Base-by-base conservation (phyloP, 23 red algal genomes). In the Cyanidium caldarium region DNA sequence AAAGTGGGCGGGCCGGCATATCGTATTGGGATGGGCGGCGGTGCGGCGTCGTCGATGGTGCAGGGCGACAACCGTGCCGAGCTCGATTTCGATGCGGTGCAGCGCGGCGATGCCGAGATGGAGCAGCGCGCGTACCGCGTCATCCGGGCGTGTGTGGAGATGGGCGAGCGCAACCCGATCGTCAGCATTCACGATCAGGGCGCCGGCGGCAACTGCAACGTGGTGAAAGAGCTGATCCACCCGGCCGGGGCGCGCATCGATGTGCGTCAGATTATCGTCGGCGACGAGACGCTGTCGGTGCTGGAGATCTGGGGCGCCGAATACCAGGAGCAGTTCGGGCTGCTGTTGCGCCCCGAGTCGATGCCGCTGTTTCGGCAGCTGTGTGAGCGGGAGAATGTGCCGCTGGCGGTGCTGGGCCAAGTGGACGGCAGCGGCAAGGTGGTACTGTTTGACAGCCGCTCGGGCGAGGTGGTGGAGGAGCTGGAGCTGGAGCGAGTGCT, bases 141-240 rank as follows among this genome's bases (percentile, higher is more conserved):
- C 31, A 44, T 98, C 38, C 80, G 92, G 43, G 73, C 80, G 5
- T 98, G 92, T 79, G 92, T 98, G 12, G 92, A 98, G 42, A 74
- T 98, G 77, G 84, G 92, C 16, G 40, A 72, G 19, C 16, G 65
- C 15, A 98, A 98, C 58, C 92, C 92, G 14, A 98, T 98, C 37
- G 77, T 98, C 14, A 84, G 83, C 31, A 51, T 98, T 20, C 92
- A 98, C 58, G 92, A 98, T 41, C 92, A 98, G 76, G 92, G 92
- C 35, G 92, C 92, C 30, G 92, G 92, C 46, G 92, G 92, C n/a
- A 98, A 98, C 75, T 98, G 92, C 75, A 98, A 98, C 66, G 92
- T 98, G 19, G 92, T 98, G 39, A 98, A 98, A 46, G 92, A 98
- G 79, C 83, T 98, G 20, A 88, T 98, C 33, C 84, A 98, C 39